Evolutionary conservation across 441 rosid species (phyloP).

Genomic region (Manihot esculenta): DNA sequence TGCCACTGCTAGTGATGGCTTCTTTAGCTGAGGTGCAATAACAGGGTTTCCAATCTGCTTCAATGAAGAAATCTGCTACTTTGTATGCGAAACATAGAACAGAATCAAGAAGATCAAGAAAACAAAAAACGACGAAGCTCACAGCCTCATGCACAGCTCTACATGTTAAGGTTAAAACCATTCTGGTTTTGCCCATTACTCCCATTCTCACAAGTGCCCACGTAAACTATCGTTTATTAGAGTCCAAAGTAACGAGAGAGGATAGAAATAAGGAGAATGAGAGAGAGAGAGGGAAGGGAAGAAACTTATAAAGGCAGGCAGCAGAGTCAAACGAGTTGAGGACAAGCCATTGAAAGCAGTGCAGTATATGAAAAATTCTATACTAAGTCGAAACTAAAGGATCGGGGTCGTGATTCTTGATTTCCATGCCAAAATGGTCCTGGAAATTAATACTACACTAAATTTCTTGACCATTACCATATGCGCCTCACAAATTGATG

Average conservation of each 20-base stretch:
- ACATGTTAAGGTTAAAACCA: slow-evolving; percentile 40
- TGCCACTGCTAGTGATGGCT: slow-evolving; percentile 60
- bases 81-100: slow-evolving; percentile 64
- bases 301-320: neutral
- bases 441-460: slow-evolving; percentile 5
- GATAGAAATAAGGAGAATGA: neutral
- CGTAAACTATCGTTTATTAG: neutral
- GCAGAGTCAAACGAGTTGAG: no score
- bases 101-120: slow-evolving; percentile 75
- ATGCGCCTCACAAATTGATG: slow-evolving; percentile 23
- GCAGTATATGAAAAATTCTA: no score
- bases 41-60: slow-evolving; percentile 85
- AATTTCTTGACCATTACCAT: slow-evolving; percentile 7
- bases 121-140: slow-evolving; percentile 77
- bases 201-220: slow-evolving; percentile 24
- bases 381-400: neutral
- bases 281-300: neutral
- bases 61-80: slow-evolving; percentile 62
- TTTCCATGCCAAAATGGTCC: slow-evolving; percentile 1
- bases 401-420: neutral
- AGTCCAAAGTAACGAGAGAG: neutral
- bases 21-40: slow-evolving; percentile 68
- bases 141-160: slow-evolving; percentile 48
- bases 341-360: neutral
- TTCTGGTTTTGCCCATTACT: slow-evolving; percentile 32